These are phyloP conservation scores for Fusarium humuli DNA, from an alignment of 2,329 filamentous ascomycete genomes.

Conservation along the genomic window DNA sequence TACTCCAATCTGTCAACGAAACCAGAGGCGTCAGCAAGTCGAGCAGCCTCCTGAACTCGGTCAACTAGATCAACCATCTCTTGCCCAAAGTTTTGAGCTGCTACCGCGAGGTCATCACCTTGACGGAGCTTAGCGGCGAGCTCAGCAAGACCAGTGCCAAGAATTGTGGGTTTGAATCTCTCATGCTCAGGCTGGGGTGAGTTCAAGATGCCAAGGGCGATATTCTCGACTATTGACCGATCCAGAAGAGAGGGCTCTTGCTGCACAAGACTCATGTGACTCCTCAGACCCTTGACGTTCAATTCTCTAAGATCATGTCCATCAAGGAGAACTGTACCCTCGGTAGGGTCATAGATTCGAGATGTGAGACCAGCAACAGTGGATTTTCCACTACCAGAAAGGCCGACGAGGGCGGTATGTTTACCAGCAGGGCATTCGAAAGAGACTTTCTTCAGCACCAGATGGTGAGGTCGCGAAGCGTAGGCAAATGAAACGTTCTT, in stretches of 20 bases:
- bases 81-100: slow-evolving; percentile 57
- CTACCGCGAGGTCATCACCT: slow-evolving; percentile 60
- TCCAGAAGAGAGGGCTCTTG: slow-evolving; percentile 60
- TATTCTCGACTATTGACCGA: slow-evolving; percentile 63
- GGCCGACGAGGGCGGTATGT: slow-evolving; percentile 68
- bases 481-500: slow-evolving; percentile 60
- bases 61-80: slow-evolving; percentile 63
- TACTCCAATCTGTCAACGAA: slow-evolving; percentile 67
- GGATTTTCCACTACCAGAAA: slow-evolving; percentile 69
- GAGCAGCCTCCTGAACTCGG: slow-evolving; percentile 63
- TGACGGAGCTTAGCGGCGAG: slow-evolving; percentile 64
- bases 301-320: slow-evolving; percentile 60
- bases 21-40: slow-evolving; percentile 67
- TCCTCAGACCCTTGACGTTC: slow-evolving; percentile 59
- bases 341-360: slow-evolving; percentile 67
- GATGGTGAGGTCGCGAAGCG: slow-evolving; percentile 55
- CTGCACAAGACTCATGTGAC: slow-evolving; percentile 58
- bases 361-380: slow-evolving; percentile 66
- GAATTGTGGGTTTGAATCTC: slow-evolving; percentile 58
- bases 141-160: slow-evolving; percentile 61
- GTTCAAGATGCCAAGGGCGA: slow-evolving; percentile 62
- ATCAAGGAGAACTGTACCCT: slow-evolving; percentile 61
- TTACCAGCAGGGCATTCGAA: slow-evolving; percentile 62
- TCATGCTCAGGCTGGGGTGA: slow-evolving; percentile 55
- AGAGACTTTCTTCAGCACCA: slow-evolving; percentile 58